Conservation (phyloP, 2,329 filamentous ascomycete genomes). For the Fusarium denticulatum region DNA sequence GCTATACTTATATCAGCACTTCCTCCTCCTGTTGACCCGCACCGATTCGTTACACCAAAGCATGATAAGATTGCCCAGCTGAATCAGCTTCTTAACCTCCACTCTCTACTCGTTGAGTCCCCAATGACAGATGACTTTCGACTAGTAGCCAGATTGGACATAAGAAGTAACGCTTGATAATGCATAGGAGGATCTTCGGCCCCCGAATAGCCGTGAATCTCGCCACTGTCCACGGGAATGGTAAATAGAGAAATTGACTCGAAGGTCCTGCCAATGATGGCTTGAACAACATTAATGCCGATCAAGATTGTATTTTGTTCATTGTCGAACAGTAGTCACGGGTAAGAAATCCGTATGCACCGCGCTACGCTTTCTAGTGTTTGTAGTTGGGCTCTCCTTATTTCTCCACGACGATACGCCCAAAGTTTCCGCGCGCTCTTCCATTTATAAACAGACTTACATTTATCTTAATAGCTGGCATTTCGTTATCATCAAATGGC, state of each 20-base stretch:
- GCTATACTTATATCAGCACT: background rate
- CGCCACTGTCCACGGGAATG: background rate
- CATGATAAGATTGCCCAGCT: background rate
- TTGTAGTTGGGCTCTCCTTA: background rate
- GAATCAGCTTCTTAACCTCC: background rate
- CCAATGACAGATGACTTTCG: background rate
- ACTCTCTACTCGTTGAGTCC: accelerated
- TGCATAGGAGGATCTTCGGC: background rate
- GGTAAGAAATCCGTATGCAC: background rate
- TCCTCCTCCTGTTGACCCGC: too few relatives aligned
- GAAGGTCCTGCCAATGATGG: background rate
- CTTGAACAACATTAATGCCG: accelerated
- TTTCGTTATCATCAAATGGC: too few relatives aligned
- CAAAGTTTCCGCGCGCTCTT: too few relatives aligned
- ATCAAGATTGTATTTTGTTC: accelerated
- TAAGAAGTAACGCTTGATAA: accelerated
- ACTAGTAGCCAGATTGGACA: background rate
- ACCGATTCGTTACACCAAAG: background rate
- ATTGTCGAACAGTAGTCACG: accelerated
- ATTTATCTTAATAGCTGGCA: too few relatives aligned
- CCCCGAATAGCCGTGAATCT: background rate
- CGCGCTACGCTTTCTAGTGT: accelerated
- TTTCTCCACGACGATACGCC: background rate
- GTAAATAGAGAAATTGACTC: background rate
- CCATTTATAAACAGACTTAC: too few relatives aligned